Evolutionary conservation across 2,329 filamentous ascomycete genomes (phyloP).

Genomic region (Metarhizium album): DNA sequence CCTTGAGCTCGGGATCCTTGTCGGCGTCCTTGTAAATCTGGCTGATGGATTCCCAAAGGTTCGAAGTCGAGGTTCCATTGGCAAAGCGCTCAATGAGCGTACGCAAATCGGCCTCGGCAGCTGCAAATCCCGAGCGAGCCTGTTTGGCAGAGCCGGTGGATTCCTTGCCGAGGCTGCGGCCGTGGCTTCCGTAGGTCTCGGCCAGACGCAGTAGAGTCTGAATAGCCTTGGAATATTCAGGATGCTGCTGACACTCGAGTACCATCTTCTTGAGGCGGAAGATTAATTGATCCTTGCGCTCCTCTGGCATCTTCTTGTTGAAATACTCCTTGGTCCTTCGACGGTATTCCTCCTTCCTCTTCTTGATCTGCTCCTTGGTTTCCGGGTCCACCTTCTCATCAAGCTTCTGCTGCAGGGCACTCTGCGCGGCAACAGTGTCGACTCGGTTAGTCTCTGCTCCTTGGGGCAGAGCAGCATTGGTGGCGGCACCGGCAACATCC

Average conservation of each 20-base stretch:
- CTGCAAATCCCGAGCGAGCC: conserved; percentile 55
- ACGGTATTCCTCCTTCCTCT: conserved; percentile 32
- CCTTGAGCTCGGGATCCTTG: conserved; percentile 70
- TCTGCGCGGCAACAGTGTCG: conserved; percentile 28
- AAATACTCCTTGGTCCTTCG: conserved; percentile 61
- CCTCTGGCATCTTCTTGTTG: conserved; percentile 76
- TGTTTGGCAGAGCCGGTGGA: conserved; percentile 60
- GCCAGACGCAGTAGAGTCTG: conserved; percentile 75
- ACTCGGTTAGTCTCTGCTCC: conserved; percentile 38
- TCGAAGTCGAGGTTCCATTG: conserved; percentile 82
- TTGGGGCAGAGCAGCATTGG: conserved; percentile 39
- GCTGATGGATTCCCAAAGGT: conserved; percentile 76
- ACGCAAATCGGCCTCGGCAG: conserved; percentile 66
- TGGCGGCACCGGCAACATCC: conserved; percentile 47
- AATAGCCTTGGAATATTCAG: conserved; percentile 88
- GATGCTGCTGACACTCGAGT: conserved; percentile 88
- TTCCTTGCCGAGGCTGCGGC: conserved; percentile 52
- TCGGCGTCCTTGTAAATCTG: conserved; percentile 82
- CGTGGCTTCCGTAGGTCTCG: conserved; percentile 73
- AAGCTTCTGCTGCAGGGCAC: conserved; percentile 34
- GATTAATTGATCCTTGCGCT: conserved; percentile 84
- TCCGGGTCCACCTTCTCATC: conserved; percentile 57
- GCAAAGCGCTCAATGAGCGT: conserved; percentile 90
- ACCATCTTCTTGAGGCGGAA: conserved; percentile 96
- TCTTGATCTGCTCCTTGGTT: conserved; percentile 37